Evolutionary conservation across 2,329 filamentous ascomycete species (phyloP), one percentile per base, ranked within the genome.

Genomic region (Ophiobolus disseminans): DNA sequence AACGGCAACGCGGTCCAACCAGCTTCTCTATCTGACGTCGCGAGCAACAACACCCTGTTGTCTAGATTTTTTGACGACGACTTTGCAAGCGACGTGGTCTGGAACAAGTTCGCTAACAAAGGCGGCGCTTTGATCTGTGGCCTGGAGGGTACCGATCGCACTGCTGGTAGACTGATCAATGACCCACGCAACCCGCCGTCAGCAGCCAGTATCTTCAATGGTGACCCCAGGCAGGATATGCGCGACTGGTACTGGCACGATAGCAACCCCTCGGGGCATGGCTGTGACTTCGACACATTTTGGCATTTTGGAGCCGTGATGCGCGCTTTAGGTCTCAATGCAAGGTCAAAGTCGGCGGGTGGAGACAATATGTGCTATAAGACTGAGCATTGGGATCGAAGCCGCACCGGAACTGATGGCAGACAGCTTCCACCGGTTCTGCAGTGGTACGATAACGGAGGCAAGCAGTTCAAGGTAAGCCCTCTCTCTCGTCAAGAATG

Each of bases 61-160:
- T n/a, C n/a, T n/a, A n/a, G n/a, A n/a, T 60, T 58, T 37, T 58
- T 40, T 23, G 49, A 53, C n/a, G 46, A 55, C 14, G 58, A 59
- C 20, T 21, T 36, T 9, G 51, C 58, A 9, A 34, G 17, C n/a
- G 36, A 36, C n/a, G 45, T 16, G 1, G 53, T 52, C 30, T 61
- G 53, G 50, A 32, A 35, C 5, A 48, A 39, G 17, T 53, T 48
- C 23, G 43, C 47, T 4, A 14, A 34, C 5, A 58, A 56, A 36
- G 60, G 57, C 9, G 51, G 49, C 19, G 49, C 50, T 5, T 32
- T 63, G 16, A 48, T 56, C 13, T 55, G 52, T 19, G 57, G 39
- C 8, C 46, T 56, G 10, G 11, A 26, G 1, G 51, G 45, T 25
- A 34, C 45, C n/a, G 57, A 62, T 19, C 32, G 54, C 19, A 37